Evolutionary conservation across 768 basidiomycete genomes (phyloP), one percentile per base, ranked within the genome.

Genomic region (Russula olivacea): DNA sequence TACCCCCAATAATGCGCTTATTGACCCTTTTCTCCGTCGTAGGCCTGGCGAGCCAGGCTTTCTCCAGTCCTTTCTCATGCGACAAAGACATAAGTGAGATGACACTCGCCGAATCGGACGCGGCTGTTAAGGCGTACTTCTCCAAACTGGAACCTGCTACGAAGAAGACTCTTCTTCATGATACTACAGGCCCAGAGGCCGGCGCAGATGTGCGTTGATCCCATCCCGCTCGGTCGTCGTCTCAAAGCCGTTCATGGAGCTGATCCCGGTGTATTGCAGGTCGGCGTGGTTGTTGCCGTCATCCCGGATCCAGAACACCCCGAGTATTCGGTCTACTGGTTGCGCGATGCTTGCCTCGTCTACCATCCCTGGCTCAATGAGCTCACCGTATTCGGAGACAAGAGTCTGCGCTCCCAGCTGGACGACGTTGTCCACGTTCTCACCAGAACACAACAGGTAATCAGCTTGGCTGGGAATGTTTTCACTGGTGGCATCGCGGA

Each of bases 351-450:
- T 2, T 52, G 59, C 25, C 55, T 57, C 50, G 61, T 66, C 30
- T 66, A 66, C 32, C 51, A 63, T 28, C 40, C 51, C 23, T 65
- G 64, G 64, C 40, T 65, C 30, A 65, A 65, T 34, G 64, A 63
- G 45, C 64, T 65, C 49, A 62, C 61, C n/a, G 64, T 63, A 3
- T 32, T 58, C 28, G 32, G 30, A 1, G 64, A 65, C 43, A 36
- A 19, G 28, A 51, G 48, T 14, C 56, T 65, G 55, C 61, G 64
- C 21, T 21, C 32, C 8, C 54, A 56, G 14, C 0, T 65, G 36
- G 64, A 65, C 43, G 64, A 65, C 12, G 60, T 63, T 4, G 61
- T 62, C 45, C 61, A 53, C 48, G 64, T 55, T 2, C 47, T 65
- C 28, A 54, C 30, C 14, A 57, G 64, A 17, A 54, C 61, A 19